A percentile compares a stretch with the other conserved stretches of the same genome.
Conservation (phyloP, 805 yeast genomes). For the Candida ascalaphidarum region DNA sequence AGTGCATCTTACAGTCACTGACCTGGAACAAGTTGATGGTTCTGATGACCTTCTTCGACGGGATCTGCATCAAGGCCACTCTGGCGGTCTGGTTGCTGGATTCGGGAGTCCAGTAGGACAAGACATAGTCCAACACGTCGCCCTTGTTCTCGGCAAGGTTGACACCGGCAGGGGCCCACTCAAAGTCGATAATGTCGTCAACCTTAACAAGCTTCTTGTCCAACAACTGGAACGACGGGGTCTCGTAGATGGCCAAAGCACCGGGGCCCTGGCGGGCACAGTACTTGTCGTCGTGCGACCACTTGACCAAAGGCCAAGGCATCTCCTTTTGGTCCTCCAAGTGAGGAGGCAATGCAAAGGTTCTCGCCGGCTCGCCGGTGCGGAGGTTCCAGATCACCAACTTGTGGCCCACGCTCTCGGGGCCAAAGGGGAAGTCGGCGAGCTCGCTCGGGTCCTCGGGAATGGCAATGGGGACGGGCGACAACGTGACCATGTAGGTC, state of each 20-base stretch:
- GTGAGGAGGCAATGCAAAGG: conserved; percentile 82
- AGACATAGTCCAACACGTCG: conserved; percentile 52
- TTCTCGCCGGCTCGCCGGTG: conserved; percentile 76
- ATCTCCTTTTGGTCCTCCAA: conserved; percentile 58
- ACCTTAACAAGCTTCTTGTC: conserved; percentile 81
- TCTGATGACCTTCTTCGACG: conserved; percentile 75
- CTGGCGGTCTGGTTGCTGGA: conserved; percentile 86
- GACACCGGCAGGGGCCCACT: conserved; percentile 89
- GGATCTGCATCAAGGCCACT: conserved; percentile 83
- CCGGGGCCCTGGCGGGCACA: conserved; percentile 95
- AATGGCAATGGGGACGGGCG: conserved; percentile 71
- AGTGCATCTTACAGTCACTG: conserved; percentile 78
- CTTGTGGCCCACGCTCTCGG: conserved; percentile 86
- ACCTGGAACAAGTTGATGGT: conserved; percentile 94
- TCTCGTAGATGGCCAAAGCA: conserved; percentile 84
- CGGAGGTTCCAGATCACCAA: conserved; percentile 87
- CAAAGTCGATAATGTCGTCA: conserved; percentile 82
- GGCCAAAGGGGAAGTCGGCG: conserved; percentile 71
- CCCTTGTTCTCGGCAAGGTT: conserved; percentile 47
- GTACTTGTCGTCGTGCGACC: conserved; percentile 89
- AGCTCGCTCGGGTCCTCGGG: conserved; percentile 58
- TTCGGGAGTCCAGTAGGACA: conserved; percentile 98
- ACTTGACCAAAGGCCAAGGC: conserved; percentile 95
- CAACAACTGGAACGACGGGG: conserved; percentile 65
- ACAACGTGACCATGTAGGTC: conserved; percentile 80